Base-by-base conservation (phyloP, 495 filamentous ascomycete species). In the Neurospora sp. region DNA sequence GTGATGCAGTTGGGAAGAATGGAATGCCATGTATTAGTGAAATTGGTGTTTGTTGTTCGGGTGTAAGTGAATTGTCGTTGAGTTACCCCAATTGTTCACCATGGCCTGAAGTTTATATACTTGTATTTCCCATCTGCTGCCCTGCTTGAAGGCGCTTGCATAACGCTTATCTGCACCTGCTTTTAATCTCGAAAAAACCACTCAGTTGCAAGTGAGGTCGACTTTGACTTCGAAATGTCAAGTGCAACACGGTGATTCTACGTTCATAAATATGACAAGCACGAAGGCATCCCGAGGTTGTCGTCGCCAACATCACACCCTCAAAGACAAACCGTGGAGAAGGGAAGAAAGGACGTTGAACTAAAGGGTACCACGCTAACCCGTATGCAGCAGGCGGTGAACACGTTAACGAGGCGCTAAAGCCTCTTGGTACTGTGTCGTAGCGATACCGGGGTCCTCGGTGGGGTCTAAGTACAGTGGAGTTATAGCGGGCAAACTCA, bases 1-100 rank as follows among this genome's bases (percentile, higher is more conserved):
- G 54, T 72, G 39, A 69, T 72, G 76, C 72, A 72, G 74, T 77
- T 9, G 49, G 5, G 5, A 8, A 16, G 14, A 12, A 23, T 31
- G 27, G 27, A 73, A 38, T 5, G 49, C 20, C 31, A 46, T 72
- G 76, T 71, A 40, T 73, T 5, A 27, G 2, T 60, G 72, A 44
- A 16, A 40, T 66, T 73, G 38, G 14, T 42, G 20, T 60, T 62
- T 49, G 44, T 49, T 62, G 54, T 62, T 62, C 54, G 54, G 54
- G 14, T 62, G 54, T 62, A 62, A 62, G 54, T 62, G 54, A 62
- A 20, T 8, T 35, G 54, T 31, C 1, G 54, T 62, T 2, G 1
- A 62, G 54, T 62, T 35, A 62, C 27, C 7, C 54, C 14, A 62
- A 62, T 9, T 54, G 20, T 54, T 62, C 11, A 62, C 54, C 12